Evolutionary conservation across 2,329 filamentous ascomycete genomes (phyloP).

Genomic region (Metarhizium humberi): DNA sequence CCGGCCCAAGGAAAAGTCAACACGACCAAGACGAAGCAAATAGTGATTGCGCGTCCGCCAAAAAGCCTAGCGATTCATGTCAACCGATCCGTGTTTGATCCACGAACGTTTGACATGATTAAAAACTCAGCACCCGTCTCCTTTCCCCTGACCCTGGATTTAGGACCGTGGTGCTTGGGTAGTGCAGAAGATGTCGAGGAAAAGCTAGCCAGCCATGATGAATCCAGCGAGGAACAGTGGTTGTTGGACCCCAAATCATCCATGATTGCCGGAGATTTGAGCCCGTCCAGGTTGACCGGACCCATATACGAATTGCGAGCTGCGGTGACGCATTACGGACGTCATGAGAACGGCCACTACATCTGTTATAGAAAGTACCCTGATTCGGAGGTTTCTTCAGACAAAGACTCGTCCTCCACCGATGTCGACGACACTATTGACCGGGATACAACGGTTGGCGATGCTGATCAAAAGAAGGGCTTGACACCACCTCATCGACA

Average conservation of each 20-base stretch:
- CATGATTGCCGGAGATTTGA: conserved; percentile 56
- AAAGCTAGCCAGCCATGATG: conserved; percentile 9
- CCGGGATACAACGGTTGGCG: conserved; percentile 6
- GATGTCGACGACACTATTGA: conserved; percentile 1
- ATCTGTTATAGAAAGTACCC: conserved; percentile 77
- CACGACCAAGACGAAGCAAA: conserved; percentile 82
- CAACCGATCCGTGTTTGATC: conserved; percentile 87
- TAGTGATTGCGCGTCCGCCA: conserved; percentile 74
- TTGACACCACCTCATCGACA: conserved; percentile 2
- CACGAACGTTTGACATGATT: conserved; percentile 64
- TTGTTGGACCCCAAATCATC: conserved; percentile 56
- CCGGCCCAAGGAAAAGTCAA: conserved; percentile 58
- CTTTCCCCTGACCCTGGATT: conserved; percentile 66
- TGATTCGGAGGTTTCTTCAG: conserved; percentile 7
- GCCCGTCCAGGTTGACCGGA: conserved; percentile 42
- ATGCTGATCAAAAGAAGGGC: conserved; percentile 2
- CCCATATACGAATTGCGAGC: conserved; percentile 70
- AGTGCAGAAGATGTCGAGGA: conserved; percentile 27
- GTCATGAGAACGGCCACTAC: conserved; percentile 94
- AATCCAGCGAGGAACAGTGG: conserved; percentile 53
- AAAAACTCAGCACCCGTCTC: conserved; percentile 77
- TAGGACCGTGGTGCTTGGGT: conserved; percentile 79
- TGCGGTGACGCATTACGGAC: conserved; percentile 79
- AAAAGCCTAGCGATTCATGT: conserved; percentile 77
- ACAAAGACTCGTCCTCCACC: neutral